These are phyloP conservation scores for Mycena leptocephala DNA, from an alignment of 768 basidiomycete species.

Conservation along the genomic window DNA sequence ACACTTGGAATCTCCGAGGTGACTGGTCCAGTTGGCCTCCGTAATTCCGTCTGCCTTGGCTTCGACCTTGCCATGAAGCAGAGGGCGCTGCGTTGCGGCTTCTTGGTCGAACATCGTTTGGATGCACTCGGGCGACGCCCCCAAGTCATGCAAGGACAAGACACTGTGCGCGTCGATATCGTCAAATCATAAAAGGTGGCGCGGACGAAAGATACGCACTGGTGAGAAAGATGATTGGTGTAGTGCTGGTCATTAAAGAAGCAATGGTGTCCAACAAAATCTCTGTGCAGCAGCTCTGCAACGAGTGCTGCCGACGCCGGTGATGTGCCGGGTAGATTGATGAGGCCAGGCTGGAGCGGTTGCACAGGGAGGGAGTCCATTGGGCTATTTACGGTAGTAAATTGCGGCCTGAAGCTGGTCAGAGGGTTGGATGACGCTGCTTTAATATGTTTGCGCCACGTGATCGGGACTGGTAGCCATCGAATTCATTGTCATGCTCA, in stretches of 20 bases:
- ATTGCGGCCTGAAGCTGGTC: neutral
- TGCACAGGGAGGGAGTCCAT: conserved; percentile 6
- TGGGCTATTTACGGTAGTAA: neutral
- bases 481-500: neutral
- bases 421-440: neutral
- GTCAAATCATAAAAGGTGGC: neutral
- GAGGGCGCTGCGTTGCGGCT: neutral
- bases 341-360: conserved; percentile 21
- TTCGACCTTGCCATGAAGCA: neutral
- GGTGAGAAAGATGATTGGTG: conserved; percentile 25
- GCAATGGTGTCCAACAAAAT: conserved; percentile 25
- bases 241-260: conserved; percentile 22
- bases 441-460: neutral
- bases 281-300: conserved; percentile 21
- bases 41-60: neutral
- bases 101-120: conserved; percentile 11
- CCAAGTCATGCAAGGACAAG: conserved; percentile 15
- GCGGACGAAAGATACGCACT: neutral
- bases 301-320: conserved; percentile 17
- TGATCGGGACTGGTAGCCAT: conserved; percentile 1
- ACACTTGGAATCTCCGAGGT: conserved; percentile 3
- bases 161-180: conserved; percentile 1
- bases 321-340: conserved; percentile 26
- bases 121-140: conserved; percentile 3
- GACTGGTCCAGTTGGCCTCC: neutral